Conservation (phyloP, 768 basidiomycete genomes). For the Mrakia blollopis region DNA sequence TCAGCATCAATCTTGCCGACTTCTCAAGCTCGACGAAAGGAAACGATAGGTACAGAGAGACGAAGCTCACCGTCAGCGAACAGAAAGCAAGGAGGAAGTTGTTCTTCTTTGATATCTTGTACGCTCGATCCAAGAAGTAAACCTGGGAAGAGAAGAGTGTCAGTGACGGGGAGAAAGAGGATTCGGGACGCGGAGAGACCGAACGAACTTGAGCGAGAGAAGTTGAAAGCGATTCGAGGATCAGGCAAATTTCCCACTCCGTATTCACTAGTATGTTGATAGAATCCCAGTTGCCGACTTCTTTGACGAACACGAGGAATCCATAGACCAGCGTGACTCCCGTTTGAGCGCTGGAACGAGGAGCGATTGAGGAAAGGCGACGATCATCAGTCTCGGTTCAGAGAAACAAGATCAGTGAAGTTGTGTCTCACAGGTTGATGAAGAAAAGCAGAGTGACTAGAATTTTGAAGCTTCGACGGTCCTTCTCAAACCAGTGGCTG, state of each 20-base stretch:
- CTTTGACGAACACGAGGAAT: neutral
- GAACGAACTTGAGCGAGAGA: no score
- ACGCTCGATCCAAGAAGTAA: neutral
- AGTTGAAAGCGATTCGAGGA: neutral
- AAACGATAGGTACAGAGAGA: no score
- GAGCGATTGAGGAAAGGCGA: neutral
- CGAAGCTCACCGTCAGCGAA: neutral
- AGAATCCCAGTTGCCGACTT: neutral
- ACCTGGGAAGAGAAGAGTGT: neutral
- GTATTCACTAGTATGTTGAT: neutral
- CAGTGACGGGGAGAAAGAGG: no score
- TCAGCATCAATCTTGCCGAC: no score
- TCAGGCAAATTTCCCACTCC: slow-evolving; percentile 1
- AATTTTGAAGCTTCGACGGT: neutral
- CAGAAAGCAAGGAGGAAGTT: neutral
- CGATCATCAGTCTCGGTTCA: no score
- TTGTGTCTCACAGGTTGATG: neutral
- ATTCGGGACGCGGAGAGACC: no score
- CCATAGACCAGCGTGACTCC: neutral
- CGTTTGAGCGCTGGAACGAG: neutral
- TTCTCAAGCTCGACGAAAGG: no score
- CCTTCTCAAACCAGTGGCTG: slow-evolving; percentile 1
- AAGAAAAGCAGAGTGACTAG: neutral
- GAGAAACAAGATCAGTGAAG: no score
- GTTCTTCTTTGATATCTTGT: slow-evolving; percentile 9